Percentiles rank a stretch among this genome's conserved stretches.
Evolutionary conservation across 2,329 filamentous ascomycete genomes (phyloP).

Genomic region (Neonectria punicea): DNA sequence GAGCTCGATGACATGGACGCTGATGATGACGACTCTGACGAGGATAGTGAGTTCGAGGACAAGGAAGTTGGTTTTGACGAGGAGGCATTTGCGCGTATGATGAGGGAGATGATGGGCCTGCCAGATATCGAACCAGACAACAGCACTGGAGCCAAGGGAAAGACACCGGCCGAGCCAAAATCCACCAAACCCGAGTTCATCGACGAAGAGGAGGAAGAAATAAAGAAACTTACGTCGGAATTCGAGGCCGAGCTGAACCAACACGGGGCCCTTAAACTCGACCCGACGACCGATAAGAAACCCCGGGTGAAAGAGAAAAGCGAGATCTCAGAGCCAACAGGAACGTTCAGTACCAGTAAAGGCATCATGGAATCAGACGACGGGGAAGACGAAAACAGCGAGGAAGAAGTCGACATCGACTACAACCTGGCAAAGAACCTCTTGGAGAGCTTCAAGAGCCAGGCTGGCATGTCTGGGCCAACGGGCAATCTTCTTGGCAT

Average conservation of each 20-base stretch:
- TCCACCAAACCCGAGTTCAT: constrained; percentile 44
- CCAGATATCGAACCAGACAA: constrained; percentile 43
- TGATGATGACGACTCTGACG: constrained; percentile 64
- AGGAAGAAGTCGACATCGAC: constrained; percentile 78
- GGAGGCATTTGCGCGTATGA: constrained; percentile 84
- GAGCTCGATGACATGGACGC: constrained; percentile 77
- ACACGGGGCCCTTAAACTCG: constrained; percentile 72
- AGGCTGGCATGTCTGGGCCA: constrained; percentile 86
- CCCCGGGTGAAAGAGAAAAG: constrained; percentile 45
- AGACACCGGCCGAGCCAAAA: not conserved
- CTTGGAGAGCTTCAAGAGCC: constrained; percentile 90
- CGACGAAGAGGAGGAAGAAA: constrained; percentile 68
- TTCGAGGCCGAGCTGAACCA: constrained; percentile 79
- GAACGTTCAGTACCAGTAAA: constrained; percentile 21
- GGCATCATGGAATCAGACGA: constrained; percentile 38
- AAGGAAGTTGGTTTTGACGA: constrained; percentile 85
- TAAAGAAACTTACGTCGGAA: constrained; percentile 71
- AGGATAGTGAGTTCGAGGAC: constrained; percentile 73
- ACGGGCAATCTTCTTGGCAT: constrained; percentile 87
- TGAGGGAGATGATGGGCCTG: constrained; percentile 90
- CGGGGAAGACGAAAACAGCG: constrained; percentile 59
- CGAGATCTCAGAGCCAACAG: constrained; percentile 30
- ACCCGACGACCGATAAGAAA: constrained; percentile 49
- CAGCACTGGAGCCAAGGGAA: constrained; percentile 8
- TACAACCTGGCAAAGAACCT: constrained; percentile 91